phyloP scores from a whole-genome alignment of 2,329 filamentous ascomycete species.

The Trichoderma sp. region DNA sequence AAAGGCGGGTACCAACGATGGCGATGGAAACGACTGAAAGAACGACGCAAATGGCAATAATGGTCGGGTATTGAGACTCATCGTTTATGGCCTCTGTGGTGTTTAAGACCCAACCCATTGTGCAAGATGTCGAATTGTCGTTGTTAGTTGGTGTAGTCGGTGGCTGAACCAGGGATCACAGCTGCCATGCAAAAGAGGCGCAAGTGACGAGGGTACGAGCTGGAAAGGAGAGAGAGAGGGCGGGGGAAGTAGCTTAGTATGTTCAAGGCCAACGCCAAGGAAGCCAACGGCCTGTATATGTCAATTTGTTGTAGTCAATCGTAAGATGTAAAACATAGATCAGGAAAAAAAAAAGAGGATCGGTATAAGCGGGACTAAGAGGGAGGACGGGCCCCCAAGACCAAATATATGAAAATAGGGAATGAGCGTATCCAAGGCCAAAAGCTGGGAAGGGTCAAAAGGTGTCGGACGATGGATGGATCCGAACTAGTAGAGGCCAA shows the following conservation, averaged over 20 bases:
- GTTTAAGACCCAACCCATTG: slow-evolving; percentile 51
- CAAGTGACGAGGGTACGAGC: background rate
- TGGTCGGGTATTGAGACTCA: slow-evolving; percentile 46
- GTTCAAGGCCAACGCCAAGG: background rate
- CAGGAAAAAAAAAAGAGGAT: background rate
- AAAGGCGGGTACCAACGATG: slow-evolving; percentile 42
- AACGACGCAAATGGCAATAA: slow-evolving; percentile 47
- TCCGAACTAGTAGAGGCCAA: background rate
- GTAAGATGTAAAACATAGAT: background rate
- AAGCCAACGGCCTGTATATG: background rate
- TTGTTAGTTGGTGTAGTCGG: background rate
- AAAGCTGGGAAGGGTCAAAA: background rate
- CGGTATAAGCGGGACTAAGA: slow-evolving; percentile 1
- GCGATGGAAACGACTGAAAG: slow-evolving; percentile 43
- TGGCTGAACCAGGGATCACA: background rate
- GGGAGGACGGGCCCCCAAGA: background rate
- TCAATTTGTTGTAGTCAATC: background rate
- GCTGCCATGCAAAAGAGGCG: background rate
- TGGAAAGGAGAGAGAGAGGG: background rate
- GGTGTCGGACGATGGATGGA: slow-evolving; percentile 10
- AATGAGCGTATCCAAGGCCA: background rate
- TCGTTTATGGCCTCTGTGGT: slow-evolving; percentile 45
- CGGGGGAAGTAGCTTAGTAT: background rate
- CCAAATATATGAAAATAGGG: slow-evolving; percentile 5
- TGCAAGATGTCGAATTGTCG: background rate